A percentile compares a stretch with the other conserved stretches of the same genome.
phyloP scores from a whole-genome alignment of 257 asterid species.

The Solanum ahanhuiri region DNA sequence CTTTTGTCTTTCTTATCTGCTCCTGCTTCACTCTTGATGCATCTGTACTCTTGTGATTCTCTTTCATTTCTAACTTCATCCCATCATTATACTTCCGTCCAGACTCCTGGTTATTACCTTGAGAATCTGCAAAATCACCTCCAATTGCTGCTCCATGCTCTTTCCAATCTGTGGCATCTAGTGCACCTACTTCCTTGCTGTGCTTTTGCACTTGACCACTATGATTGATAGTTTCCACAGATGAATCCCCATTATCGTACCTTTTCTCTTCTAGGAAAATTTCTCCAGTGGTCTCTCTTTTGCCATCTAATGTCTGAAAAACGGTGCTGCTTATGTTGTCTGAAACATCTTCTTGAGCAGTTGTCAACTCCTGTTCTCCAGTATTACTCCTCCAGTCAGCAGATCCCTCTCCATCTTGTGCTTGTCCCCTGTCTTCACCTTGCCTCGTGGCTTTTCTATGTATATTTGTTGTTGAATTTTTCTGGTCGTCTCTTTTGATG shows the following conservation, averaged over 20 bases:
- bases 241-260: background rate
- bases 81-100: background rate
- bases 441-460: background rate
- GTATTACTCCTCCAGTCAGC: background rate
- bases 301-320: background rate
- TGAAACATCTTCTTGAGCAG: background rate
- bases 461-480: background rate
- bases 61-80: slow-evolving; percentile 19
- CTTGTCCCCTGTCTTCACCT: background rate
- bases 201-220: background rate
- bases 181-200: background rate
- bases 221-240: background rate
- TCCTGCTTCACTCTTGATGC: background rate
- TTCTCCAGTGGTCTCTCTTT: background rate
- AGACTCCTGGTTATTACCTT: background rate
- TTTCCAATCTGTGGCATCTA: background rate
- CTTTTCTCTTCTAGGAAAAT: background rate
- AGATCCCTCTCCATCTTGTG: background rate
- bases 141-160: background rate
- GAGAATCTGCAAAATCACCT: background rate
- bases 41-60: background rate
- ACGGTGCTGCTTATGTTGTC: background rate
- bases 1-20: slow-evolving; percentile 15
- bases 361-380: slow-evolving; percentile 7
- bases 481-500: background rate